phyloP scores from a whole-genome alignment of 192 early-diverging fungal species.

The Coemansia sp. region DNA sequence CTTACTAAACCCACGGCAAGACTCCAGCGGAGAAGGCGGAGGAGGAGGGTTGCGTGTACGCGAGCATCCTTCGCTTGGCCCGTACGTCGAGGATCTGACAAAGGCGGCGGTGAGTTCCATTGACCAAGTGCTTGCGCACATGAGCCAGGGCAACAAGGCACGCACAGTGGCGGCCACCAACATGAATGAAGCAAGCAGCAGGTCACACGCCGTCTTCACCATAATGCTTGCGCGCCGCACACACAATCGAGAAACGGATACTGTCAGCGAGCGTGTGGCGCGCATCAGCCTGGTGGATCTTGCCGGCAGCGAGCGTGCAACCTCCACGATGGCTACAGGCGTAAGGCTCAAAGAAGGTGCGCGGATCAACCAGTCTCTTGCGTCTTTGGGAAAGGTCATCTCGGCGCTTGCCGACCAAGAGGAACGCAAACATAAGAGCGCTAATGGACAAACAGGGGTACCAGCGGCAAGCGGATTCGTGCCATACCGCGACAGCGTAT shows the following conservation, averaged over 20 bases:
- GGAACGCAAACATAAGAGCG: conserved; percentile 30
- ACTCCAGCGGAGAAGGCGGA: conserved; percentile 24
- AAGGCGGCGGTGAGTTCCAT: conserved; percentile 77
- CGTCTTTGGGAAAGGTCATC: conserved; percentile 92
- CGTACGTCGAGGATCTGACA: conserved; percentile 91
- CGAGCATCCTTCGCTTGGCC: conserved; percentile 74
- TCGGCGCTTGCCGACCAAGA: conserved; percentile 78
- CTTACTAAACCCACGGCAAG: conserved; percentile 68
- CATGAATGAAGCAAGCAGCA: conserved; percentile 91
- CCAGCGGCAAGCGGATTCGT: conserved; percentile 58
- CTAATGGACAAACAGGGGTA: not conserved
- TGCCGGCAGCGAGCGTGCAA: conserved; percentile 90
- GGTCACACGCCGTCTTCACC: conserved; percentile 86
- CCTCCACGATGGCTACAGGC: conserved; percentile 82
- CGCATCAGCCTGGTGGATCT: conserved; percentile 88
- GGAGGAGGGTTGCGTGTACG: conserved; percentile 71
- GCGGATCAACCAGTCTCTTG: conserved; percentile 92
- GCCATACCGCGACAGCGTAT: conserved; percentile 88
- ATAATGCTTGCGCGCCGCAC: conserved; percentile 69
- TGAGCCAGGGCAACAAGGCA: conserved; percentile 80
- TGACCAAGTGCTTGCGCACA: conserved; percentile 67
- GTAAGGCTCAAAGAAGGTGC: conserved; percentile 85
- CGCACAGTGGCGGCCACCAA: conserved; percentile 87
- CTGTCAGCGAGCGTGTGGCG: conserved; percentile 72
- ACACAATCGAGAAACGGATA: conserved; percentile 45